Evolutionary conservation across 164 flowering plant genomes (phyloP).

Genomic region (Vitis cinerea): DNA sequence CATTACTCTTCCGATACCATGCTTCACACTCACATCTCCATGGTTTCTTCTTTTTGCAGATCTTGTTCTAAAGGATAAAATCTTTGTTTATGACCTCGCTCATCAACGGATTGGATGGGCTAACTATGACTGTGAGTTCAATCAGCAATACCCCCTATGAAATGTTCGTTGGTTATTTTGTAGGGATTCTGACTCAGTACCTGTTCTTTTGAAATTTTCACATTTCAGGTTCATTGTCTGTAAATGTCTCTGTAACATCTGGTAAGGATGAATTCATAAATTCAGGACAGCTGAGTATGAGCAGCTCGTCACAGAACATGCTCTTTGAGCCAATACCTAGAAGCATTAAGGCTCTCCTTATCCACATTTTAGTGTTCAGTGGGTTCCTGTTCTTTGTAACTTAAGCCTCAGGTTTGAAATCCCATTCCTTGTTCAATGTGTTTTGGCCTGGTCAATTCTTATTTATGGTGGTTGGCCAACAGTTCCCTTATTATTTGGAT

Average conservation of each 20-base stretch:
- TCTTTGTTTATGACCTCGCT: slow-evolving; percentile 61
- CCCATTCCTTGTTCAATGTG: slow-evolving; percentile 12
- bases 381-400: slow-evolving; percentile 25
- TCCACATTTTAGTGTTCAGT: slow-evolving; percentile 14
- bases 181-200: background rate
- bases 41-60: slow-evolving; percentile 36
- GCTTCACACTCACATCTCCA: background rate
- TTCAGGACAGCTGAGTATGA: slow-evolving; percentile 47
- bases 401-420: background rate
- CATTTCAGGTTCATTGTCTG: slow-evolving; percentile 50
- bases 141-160: background rate
- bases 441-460: slow-evolving; percentile 5
- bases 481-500: background rate
- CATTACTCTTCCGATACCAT: background rate
- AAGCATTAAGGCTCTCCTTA: slow-evolving; percentile 17
- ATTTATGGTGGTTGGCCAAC: slow-evolving; percentile 8
- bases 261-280: slow-evolving; percentile 46
- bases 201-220: background rate
- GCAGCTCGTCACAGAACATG: slow-evolving; percentile 35
- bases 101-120: slow-evolving; percentile 68
- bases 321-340: slow-evolving; percentile 17
- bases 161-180: background rate
- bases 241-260: slow-evolving; percentile 53
- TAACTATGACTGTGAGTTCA: slow-evolving; percentile 62
- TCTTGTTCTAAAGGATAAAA: slow-evolving; percentile 67